Conservation (phyloP, 148 eudicot genomes). For the Amaranthus palmeri region DNA sequence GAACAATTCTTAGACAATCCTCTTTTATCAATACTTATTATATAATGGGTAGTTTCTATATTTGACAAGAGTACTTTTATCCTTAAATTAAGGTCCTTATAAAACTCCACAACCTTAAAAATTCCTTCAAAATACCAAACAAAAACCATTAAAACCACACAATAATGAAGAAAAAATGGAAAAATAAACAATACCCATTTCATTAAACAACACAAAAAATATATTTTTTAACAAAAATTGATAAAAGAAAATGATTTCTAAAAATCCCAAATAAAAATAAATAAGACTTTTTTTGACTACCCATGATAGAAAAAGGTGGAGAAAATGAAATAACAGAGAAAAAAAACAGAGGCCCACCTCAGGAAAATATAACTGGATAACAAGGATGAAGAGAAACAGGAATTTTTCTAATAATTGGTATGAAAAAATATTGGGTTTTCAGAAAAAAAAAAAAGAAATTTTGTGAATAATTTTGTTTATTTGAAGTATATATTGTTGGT, state of each 20-base stretch:
- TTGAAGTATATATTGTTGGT: neutral
- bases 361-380: neutral
- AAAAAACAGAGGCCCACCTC: conserved; percentile 19
- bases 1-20: conserved; percentile 34
- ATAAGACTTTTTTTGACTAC: neutral
- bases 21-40: neutral
- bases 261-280: no score
- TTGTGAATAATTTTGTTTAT: neutral
- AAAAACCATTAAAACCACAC: conserved; percentile 19
- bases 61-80: conserved; percentile 27
- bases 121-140: conserved; percentile 16
- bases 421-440: no score
- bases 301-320: neutral
- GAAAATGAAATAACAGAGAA: neutral
- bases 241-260: neutral
- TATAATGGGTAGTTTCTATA: neutral
- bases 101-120: conserved; percentile 21
- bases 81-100: conserved; percentile 38
- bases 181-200: conserved; percentile 13
- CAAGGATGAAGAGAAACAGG: conserved; percentile 2
- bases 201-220: conserved; percentile 1
- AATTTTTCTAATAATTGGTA: conserved; percentile 9
- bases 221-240: neutral
- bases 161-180: neutral
- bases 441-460: no score